Conservation (phyloP, 2,329 filamentous ascomycete species). For the Byssothecium circinans region DNA sequence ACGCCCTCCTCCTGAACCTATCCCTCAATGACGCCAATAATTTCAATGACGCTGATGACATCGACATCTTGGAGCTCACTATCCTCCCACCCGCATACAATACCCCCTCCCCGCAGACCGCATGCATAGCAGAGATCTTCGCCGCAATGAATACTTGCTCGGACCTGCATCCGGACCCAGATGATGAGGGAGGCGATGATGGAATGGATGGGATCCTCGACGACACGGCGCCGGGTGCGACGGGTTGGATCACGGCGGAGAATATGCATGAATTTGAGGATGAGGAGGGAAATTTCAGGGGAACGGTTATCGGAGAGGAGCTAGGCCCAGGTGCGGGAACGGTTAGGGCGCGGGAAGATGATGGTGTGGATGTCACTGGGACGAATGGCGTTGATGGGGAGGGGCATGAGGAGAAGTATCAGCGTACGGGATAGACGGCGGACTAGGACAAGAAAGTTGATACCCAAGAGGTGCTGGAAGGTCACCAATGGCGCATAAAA, state of each 20-base stretch:
- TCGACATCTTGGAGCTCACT: constrained; percentile 67
- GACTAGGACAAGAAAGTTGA: no score
- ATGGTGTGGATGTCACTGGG: constrained; percentile 29
- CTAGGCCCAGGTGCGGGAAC: constrained; percentile 44
- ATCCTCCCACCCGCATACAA: constrained; percentile 56
- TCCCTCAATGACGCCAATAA: constrained; percentile 56
- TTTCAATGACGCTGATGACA: constrained; percentile 63
- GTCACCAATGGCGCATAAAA: no score
- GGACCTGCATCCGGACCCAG: constrained; percentile 73
- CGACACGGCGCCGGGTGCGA: constrained; percentile 68
- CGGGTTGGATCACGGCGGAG: constrained; percentile 87
- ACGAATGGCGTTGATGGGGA: constrained; percentile 21
- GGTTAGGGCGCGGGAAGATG: constrained; percentile 38
- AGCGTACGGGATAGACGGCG: constrained; percentile 24
- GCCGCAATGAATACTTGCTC: constrained; percentile 73
- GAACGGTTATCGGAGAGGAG: constrained; percentile 28
- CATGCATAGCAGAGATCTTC: constrained; percentile 58
- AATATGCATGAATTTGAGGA: constrained; percentile 74
- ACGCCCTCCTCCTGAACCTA: constrained; percentile 43
- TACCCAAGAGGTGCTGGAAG: no score
- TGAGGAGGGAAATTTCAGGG: constrained; percentile 44
- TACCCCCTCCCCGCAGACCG: constrained; percentile 23
- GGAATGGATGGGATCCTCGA: constrained; percentile 55
- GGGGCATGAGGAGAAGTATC: constrained; percentile 41
- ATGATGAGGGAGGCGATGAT: constrained; percentile 49